Percentiles rank a stretch among this genome's conserved stretches.
Conservation (phyloP, 1,284 basidiomycete genomes). For the Cutaneotrichosporon cutaneum region DNA sequence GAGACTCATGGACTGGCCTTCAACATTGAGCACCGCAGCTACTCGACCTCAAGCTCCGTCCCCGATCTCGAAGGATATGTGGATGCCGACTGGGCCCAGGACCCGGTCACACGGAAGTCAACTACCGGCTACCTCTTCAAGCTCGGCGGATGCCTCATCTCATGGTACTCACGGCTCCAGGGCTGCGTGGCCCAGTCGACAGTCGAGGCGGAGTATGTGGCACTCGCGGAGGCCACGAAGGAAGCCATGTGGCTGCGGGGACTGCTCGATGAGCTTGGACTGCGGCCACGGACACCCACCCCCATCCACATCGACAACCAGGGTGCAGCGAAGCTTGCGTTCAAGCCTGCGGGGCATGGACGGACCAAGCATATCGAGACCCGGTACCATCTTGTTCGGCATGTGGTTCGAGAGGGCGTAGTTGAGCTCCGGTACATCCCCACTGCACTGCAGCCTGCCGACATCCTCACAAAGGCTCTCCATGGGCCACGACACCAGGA, state of each 20-base stretch:
- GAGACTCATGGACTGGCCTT: constrained; percentile 23
- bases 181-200: constrained; percentile 49
- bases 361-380: constrained; percentile 57
- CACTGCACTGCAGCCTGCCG: constrained; percentile 2
- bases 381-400: constrained; percentile 53
- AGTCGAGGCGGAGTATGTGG: constrained; percentile 56
- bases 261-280: constrained; percentile 34
- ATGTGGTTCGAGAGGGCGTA: constrained; percentile 20
- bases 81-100: background rate
- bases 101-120: background rate
- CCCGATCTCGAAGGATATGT: background rate
- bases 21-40: constrained; percentile 36
- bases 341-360: constrained; percentile 45
- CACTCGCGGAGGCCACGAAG: constrained; percentile 55
- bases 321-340: constrained; percentile 47
- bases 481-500: background rate
- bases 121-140: background rate
- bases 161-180: constrained; percentile 55
- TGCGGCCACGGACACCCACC: background rate
- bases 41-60: background rate
- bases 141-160: constrained; percentile 39
- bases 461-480: constrained; percentile 3
- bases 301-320: constrained; percentile 49
- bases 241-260: constrained; percentile 53
- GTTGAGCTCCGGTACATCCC: background rate